Evolutionary conservation across 331 rosid species (phyloP), one percentile per base, ranked within the genome.

Genomic region (Arachis monticola): DNA sequence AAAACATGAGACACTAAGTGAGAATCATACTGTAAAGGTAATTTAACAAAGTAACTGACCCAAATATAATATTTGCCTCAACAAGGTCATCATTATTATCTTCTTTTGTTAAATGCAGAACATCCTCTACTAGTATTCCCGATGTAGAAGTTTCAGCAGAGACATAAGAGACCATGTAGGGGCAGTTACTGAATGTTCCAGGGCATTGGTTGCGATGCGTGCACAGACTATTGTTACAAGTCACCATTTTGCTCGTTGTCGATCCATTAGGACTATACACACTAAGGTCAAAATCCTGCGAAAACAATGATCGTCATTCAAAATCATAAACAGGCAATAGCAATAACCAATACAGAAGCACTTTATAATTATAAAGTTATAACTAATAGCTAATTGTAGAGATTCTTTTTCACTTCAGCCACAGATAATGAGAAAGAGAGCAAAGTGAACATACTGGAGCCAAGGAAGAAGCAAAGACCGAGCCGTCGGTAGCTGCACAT

Each of bases 91-190:
- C 77, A 47, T 85, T 80, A 77, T 65, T 82, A 77, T 87, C 90
- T 74, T 87, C 94, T 62, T 86, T 83, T 9, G 80, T 83, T 40
- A 93, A 82, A 73, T 88, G 96, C 79, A 93, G 87, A 77, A 93
- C 87, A 77, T 93, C 98, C 79, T 93, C 97, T 17, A 91, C 83
- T 77, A 93, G 74, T 81, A 91, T 84, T 55, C 97, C 98, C 10
- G 93, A 86, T 0, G 95, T 91, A 64, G 97, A 91, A 10, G 97
- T 93, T 79, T 91, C 94, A 17, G 92, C 94, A 17, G 96, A 91
- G 66, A 89, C 93, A 69, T 89, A 93, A 73, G 98, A 93, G 64
- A 93, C 97, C 86, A 73, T 85, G 86, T 91, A 93, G 73, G 97
- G 96, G 83, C 98, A 93, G 77, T 74, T 83, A 79, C 88, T 83